Evolutionary conservation across 2,329 filamentous ascomycete genomes (phyloP), one percentile per base, ranked within the genome.

Genomic region (Pseudogymnoascus sp.): DNA sequence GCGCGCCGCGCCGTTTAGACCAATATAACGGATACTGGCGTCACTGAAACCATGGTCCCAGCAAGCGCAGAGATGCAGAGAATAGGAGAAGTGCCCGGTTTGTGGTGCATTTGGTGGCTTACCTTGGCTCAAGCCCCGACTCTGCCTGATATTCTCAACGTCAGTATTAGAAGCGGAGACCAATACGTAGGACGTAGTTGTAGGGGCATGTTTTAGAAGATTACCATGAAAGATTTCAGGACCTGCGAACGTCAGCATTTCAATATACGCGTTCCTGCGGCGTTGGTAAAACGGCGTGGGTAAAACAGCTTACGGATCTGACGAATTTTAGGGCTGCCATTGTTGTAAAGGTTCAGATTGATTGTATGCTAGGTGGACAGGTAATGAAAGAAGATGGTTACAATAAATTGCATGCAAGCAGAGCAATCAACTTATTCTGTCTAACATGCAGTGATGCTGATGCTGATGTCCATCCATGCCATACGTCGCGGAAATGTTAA

Each of bases 121-220:
- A 96, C 92, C 89, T 89, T 73, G 91, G 91, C 74, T 97, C 93
- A 18, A 97, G 77, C 5, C 92, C 92, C 4, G 92, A 96, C 66
- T 90, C 89, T 59, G 68, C 70, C 64, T 72, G 69, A 21, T 33
- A 55, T 33, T 55, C 48, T 21, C 48, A 29, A 21, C 18, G 29
- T 55, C 48, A 55, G 29, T 55, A 35, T 55, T 33, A 15, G n/a
- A 15, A 52, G 27, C 45, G 48, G 29, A 55, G 48, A 21, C 9
- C 9, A 15, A 55, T 18, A 7, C n/a, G 29, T 21, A 8, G 27
- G 15, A 33, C 7, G 15, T 33, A 55, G 9, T 29, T 33, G 48
- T 55, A 55, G 48, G 48, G 29, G 48, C 48, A 33, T 33, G 48
- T 55, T 55, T 55, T 55, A 55, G 48, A 55, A 33, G 48, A 33